Evolutionary conservation across 164 flowering plant genomes (phyloP), one percentile per base, ranked within the genome.

Genomic region (Pachysandra terminalis): DNA sequence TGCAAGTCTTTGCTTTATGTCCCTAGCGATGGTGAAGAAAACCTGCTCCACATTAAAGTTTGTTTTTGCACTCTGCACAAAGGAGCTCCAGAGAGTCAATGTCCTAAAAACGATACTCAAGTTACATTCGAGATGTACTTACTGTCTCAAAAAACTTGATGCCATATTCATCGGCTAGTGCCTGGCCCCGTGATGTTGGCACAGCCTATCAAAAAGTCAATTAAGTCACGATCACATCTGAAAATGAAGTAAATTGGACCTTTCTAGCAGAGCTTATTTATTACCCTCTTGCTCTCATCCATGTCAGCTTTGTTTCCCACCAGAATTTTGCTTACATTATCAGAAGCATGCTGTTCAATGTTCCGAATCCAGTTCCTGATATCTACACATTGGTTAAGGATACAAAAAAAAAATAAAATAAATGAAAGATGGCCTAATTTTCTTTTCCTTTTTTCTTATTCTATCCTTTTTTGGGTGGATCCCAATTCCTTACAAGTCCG

Each of bases 311-410:
- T n/a, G n/a, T n/a, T n/a, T n/a, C n/a, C n/a, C n/a, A n/a, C n/a
- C n/a, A n/a, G n/a, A n/a, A n/a, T n/a, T n/a, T n/a, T n/a, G n/a
- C n/a, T n/a, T n/a, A n/a, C n/a, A n/a, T n/a, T n/a, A n/a, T n/a
- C n/a, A n/a, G n/a, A n/a, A n/a, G n/a, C n/a, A n/a, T n/a, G n/a
- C n/a, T n/a, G n/a, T n/a, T n/a, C n/a, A n/a, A n/a, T n/a, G n/a
- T n/a, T n/a, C n/a, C n/a, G n/a, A n/a, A n/a, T n/a, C n/a, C n/a
- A n/a, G n/a, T n/a, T n/a, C n/a, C n/a, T n/a, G n/a, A n/a, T n/a
- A n/a, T n/a, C n/a, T n/a, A 75, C 78, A 77, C 81, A 78, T 58
- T 80, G 81, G 58, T 80, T 81, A 81, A 80, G 78, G 76, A 78
- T 81, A 61, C n/a, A n/a, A n/a, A n/a, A n/a, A n/a, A n/a, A n/a